A percentile compares a stretch with the other conserved stretches of the same genome.
These are phyloP conservation scores for Sclerotiophoma versabilis DNA, from an alignment of 2,329 filamentous ascomycete genomes.

Conservation along the genomic window DNA sequence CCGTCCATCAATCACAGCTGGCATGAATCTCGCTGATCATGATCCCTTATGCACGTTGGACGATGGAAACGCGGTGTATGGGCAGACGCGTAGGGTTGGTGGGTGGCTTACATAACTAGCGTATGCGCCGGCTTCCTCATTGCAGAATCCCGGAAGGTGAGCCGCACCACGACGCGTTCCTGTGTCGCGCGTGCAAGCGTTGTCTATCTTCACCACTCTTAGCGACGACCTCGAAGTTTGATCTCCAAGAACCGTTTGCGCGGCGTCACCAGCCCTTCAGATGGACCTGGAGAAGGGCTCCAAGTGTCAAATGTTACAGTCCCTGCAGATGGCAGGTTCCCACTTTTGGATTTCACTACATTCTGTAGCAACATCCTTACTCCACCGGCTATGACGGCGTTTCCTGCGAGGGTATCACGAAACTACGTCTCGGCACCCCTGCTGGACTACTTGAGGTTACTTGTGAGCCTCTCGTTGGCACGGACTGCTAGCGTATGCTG, in stretches of 20 bases:
- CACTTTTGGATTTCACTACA: conserved; percentile 9
- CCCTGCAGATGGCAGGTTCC: conserved; percentile 14
- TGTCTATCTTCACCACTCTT: conserved; percentile 14
- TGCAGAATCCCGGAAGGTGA: conserved; percentile 3
- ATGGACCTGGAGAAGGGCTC: conserved; percentile 3
- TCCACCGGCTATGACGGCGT: conserved; percentile 17
- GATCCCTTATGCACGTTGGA: conserved; percentile 7
- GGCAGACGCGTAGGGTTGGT: conserved; percentile 2
- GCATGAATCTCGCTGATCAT: conserved; percentile 10
- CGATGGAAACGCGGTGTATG: conserved; percentile 8
- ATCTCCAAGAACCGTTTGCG: conserved; percentile 7
- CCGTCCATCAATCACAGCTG: conserved; percentile 15
- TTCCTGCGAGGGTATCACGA: conserved; percentile 1
- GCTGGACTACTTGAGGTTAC: not conserved
- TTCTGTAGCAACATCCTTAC: conserved; percentile 9
- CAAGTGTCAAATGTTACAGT: conserved; percentile 3
- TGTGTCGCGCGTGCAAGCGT: conserved; percentile 1
- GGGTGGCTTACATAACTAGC: conserved; percentile 9
- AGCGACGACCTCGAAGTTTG: conserved; percentile 4
- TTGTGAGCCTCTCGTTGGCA: conserved; percentile 13
- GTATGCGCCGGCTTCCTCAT: conserved; percentile 11
- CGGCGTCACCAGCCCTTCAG: conserved; percentile 1
- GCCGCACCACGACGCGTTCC: conserved; percentile 4
- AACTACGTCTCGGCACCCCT: conserved; percentile 1
- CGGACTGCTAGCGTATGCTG: conserved; percentile 7